Conservation (phyloP, 2,329 filamentous ascomycete species). For the Fusarium sp. region DNA sequence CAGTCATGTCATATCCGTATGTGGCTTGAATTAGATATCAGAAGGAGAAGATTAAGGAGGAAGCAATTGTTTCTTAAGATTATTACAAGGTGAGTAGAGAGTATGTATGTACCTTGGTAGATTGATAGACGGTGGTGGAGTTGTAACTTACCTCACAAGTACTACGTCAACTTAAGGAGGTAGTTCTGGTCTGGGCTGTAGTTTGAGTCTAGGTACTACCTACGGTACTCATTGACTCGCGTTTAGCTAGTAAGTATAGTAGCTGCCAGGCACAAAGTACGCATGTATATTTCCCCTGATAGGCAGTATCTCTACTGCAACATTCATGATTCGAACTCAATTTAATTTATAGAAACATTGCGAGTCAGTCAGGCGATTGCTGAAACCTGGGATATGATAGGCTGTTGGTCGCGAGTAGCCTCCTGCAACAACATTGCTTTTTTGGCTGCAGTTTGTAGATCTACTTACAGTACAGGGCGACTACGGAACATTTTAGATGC, state of each 20-base stretch:
- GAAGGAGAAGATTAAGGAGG: not conserved
- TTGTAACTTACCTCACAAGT: conserved; percentile 1
- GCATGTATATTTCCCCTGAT: conserved; percentile 11
- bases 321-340: conserved; percentile 1
- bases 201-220: conserved; percentile 25
- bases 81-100: not conserved
- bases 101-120: not conserved
- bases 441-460: conserved; percentile 23
- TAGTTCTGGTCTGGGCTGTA: conserved; percentile 12
- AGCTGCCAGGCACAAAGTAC: not conserved
- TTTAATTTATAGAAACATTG: not conserved
- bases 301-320: not conserved
- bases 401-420: not conserved
- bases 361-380: conserved; percentile 13
- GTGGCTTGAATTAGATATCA: not conserved
- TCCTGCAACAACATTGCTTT: conserved; percentile 25
- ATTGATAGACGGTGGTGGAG: conserved; percentile 11
- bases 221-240: conserved; percentile 17
- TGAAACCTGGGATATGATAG: conserved; percentile 1
- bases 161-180: not conserved
- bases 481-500: conserved; percentile 4
- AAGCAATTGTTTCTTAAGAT: not conserved
- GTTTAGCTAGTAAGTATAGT: not conserved
- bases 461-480: not conserved
- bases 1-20: not conserved